Base-by-base conservation (phyloP, 2,329 filamentous ascomycete species). In the Ramularia collo-cygni region DNA sequence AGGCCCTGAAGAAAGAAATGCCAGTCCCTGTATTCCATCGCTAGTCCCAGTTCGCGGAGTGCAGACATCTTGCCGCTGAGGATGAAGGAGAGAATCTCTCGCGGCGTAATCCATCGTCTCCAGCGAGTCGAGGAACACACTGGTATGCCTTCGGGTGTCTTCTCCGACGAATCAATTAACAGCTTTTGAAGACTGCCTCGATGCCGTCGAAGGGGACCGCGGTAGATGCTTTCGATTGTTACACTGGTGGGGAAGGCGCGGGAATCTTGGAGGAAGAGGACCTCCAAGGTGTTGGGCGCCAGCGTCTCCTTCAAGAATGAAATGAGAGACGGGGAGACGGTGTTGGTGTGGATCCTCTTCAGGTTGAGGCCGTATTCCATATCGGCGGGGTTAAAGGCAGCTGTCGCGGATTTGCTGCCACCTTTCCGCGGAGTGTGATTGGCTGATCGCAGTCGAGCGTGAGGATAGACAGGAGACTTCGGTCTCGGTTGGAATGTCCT, bases 1-100 rank as follows among this genome's bases (percentile, higher is more conserved):
- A 92, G 72, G 29, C 81, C 71, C 58, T 86, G 83, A 7, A 92
- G 72, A 65, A 92, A 86, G 47, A 77, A 80, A 62, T 92, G 85
- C 85, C 85, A 92, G 54, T 89, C 82, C 50, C 75, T 78, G 60
- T 83, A 85, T 46, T 86, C 76, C 40, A 92, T 72, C 1, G 78
- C 75, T 50, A 85, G 75, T 8, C 82, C 81, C 17, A 92, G 65
- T 62, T 92, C 85, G 40, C 74, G 74, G 30, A 92, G 64, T 48
- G 70, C 77, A 14, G 68, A 71, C 84, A 92, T 87, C 43, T 79
- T 78, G 4, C 84, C 84, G 56, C 83, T 85, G 2, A 81, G 86
- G 38, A 92, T 72, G 58, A 84, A 92, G 0, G 74, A 70, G 31
- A 92, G 59, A 28, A 85, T 75, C 15, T 87, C 80, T 3, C 77